A percentile compares a stretch with the other conserved stretches of the same genome.
phyloP scores from a whole-genome alignment of 1,139 yeast species.

The Zygosaccharomyces sapae region DNA sequence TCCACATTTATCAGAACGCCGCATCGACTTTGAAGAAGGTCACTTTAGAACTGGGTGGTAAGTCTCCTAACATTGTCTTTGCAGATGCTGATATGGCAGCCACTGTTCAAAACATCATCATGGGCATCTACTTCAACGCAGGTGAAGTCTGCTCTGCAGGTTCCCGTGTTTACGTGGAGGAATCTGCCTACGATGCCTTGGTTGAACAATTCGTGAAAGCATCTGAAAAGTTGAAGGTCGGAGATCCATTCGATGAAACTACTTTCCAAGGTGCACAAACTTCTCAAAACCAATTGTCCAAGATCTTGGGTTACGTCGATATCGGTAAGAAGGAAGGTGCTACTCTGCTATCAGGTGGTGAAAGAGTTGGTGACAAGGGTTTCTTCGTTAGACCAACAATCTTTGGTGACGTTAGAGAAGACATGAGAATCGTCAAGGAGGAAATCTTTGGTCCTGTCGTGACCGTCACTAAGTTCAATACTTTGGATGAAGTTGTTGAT shows the following conservation, averaged over 20 bases:
- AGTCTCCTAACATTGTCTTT: conserved; percentile 58
- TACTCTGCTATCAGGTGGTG: conserved; percentile 55
- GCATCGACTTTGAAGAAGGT: conserved; percentile 54
- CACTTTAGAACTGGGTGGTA: conserved; percentile 62
- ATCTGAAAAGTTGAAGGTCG: conserved; percentile 47
- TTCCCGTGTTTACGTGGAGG: conserved; percentile 58
- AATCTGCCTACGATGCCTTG: conserved; percentile 50
- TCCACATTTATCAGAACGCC: conserved; percentile 50
- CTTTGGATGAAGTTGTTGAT: conserved; percentile 50
- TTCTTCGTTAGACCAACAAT: conserved; percentile 66
- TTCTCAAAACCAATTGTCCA: conserved; percentile 50
- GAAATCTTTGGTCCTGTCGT: conserved; percentile 68
- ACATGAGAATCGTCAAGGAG: conserved; percentile 61
- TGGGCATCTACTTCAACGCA: conserved; percentile 52
- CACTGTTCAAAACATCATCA: conserved; percentile 45
- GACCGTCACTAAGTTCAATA: conserved; percentile 51
- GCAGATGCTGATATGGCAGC: conserved; percentile 49
- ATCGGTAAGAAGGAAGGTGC: conserved; percentile 61
- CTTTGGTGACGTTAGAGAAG: conserved; percentile 58
- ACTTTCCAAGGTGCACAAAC: conserved; percentile 63
- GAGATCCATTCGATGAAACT: conserved; percentile 56
- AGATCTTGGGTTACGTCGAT: conserved; percentile 53
- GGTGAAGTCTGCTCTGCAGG: conserved; percentile 70
- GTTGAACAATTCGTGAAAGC: conserved; percentile 45
- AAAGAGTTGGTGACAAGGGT: conserved; percentile 52